Evolutionary conservation across 2,329 filamentous ascomycete species (phyloP).

Genomic region (Colletotrichum sp.): DNA sequence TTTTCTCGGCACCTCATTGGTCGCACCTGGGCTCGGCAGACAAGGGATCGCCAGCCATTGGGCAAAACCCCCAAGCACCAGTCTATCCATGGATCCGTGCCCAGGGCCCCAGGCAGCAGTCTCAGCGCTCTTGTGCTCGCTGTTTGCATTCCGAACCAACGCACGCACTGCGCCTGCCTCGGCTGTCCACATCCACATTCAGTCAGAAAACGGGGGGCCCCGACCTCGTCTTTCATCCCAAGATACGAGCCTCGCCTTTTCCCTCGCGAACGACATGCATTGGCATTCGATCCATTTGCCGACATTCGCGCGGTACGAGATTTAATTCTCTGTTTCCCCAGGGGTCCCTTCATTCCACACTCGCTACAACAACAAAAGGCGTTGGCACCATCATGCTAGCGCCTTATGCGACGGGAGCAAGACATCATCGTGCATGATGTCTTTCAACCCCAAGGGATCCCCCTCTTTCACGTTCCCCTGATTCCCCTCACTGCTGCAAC

Average conservation of each 20-base stretch:
- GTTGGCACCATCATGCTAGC: not conserved
- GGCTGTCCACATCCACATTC: not conserved
- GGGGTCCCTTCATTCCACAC: not conserved
- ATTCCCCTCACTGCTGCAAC: not conserved
- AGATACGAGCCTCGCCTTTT: not conserved
- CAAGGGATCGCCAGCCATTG: not conserved
- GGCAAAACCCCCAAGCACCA: not conserved
- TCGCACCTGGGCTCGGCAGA: not conserved
- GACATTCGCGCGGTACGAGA: not conserved
- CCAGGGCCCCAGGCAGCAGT: not conserved
- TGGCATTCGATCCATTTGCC: not conserved
- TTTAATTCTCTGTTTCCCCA: not conserved
- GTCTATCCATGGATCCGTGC: not conserved
- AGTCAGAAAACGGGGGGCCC: not conserved
- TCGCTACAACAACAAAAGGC: not conserved
- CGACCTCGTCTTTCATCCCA: not conserved
- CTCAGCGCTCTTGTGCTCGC: not conserved
- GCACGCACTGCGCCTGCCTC: not conserved
- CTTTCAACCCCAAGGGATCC: not conserved
- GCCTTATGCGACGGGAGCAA: not conserved
- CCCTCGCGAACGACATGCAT: not conserved
- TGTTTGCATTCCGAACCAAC: not conserved
- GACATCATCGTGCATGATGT: conserved; percentile 12
- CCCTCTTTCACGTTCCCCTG: not conserved
- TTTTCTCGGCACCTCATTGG: not conserved